Conservation (phyloP, 2,329 filamentous ascomycete genomes). For the Phialophora expanda region DNA sequence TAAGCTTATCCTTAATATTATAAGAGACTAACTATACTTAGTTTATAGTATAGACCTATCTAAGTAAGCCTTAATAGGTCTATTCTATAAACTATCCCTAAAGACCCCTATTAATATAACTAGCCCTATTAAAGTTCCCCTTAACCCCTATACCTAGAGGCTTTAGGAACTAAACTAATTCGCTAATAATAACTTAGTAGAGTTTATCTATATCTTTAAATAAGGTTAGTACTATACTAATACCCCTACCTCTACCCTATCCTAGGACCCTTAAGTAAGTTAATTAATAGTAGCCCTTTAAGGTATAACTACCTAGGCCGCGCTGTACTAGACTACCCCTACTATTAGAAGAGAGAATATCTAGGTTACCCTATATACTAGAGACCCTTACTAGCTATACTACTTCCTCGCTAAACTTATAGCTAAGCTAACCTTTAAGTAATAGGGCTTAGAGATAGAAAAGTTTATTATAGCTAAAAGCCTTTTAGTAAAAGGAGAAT, state of each 20-base stretch:
- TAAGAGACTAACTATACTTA: background rate
- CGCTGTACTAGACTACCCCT: background rate
- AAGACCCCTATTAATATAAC: too few relatives aligned
- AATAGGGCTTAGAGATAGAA: background rate
- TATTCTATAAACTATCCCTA: too few relatives aligned
- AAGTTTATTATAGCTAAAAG: conserved; percentile 9
- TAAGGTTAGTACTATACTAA: background rate
- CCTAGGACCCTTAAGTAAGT: conserved; percentile 1
- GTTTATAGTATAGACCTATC: conserved; percentile 1
- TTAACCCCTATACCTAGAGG: background rate
- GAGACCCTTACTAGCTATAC: background rate
- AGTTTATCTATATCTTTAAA: conserved; percentile 4
- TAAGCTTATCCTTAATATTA: background rate
- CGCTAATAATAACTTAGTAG: background rate
- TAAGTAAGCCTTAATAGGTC: background rate
- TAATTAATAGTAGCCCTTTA: background rate
- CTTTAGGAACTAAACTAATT: conserved; percentile 7
- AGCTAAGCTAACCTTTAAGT: background rate
- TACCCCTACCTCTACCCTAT: background rate
- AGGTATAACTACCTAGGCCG: background rate
- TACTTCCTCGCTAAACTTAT: conserved; percentile 1
- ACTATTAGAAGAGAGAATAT: background rate
- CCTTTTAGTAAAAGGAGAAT: background rate
- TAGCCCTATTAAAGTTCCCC: too few relatives aligned
- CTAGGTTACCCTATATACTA: conserved; percentile 2